Conservation (phyloP, 139 green algal species). For the Medakamo hakoo region DNA sequence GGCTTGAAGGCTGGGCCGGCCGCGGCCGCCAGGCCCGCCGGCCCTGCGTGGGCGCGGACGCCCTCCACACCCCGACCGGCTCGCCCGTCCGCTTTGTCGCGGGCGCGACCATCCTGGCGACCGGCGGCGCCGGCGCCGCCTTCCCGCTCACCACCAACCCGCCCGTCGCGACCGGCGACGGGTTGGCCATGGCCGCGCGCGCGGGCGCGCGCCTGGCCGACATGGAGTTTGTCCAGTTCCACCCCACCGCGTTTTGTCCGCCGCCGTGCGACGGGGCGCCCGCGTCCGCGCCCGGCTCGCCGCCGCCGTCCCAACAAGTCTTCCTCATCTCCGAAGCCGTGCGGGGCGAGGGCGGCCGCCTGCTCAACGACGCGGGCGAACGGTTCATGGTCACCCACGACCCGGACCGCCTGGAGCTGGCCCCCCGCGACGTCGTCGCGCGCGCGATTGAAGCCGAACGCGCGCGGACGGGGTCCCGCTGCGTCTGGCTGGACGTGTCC, state of each 20-base stretch:
- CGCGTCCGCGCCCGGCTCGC: not conserved
- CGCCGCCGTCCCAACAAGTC: constrained; percentile 21
- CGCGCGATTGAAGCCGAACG: constrained; percentile 73
- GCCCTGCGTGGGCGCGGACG: constrained; percentile 73
- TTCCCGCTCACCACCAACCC: constrained; percentile 98
- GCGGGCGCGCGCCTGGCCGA: constrained; percentile 65
- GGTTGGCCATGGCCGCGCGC: constrained; percentile 85
- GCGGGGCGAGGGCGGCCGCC: constrained; percentile 71
- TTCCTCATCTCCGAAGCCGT: constrained; percentile 96
- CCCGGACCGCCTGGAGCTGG: constrained; percentile 73
- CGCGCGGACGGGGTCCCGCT: constrained; percentile 28
- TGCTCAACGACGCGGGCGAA: constrained; percentile 73
- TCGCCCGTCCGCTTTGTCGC: constrained; percentile 34
- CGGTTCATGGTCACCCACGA: constrained; percentile 94
- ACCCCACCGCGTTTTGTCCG: constrained; percentile 70
- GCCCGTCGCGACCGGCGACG: constrained; percentile 82
- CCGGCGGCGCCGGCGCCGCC: constrained; percentile 78
- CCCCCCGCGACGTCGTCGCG: constrained; percentile 87
- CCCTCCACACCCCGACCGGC: constrained; percentile 29
- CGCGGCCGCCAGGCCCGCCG: constrained; percentile 1
- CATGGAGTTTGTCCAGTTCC: constrained; percentile 99
- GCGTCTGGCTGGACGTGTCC: constrained; percentile 88
- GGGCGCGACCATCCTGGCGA: constrained; percentile 74
- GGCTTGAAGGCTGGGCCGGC: constrained; percentile 19
- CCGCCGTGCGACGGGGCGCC: constrained; percentile 3